These are phyloP conservation scores for Ustilago tritici DNA, from an alignment of 1,284 basidiomycete species.

Conservation along the genomic window DNA sequence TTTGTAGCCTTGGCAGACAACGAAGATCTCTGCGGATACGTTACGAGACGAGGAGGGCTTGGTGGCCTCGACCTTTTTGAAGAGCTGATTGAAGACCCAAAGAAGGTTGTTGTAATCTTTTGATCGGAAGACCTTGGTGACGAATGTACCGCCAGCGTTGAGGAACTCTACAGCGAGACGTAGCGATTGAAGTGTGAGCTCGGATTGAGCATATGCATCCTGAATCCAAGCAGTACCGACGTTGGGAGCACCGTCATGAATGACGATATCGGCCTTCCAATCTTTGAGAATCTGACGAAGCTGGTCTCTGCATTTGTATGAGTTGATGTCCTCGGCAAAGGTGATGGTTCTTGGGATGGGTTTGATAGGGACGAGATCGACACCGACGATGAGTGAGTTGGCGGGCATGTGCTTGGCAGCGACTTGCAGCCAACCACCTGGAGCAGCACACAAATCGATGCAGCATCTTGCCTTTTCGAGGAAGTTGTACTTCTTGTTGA, in stretches of 20 bases:
- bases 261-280: constrained; percentile 99
- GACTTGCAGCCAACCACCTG: constrained; percentile 99
- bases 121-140: constrained; percentile 98
- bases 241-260: constrained; percentile 99
- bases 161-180: constrained; percentile 98
- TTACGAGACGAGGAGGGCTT: constrained; percentile 98
- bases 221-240: constrained; percentile 99
- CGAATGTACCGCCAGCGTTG: constrained; percentile 86
- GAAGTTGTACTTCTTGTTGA: constrained; percentile 97
- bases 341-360: constrained; percentile 93
- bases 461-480: constrained; percentile 91
- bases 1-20: constrained; percentile 94
- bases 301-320: constrained; percentile 86
- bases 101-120: constrained; percentile 98
- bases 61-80: constrained; percentile 95
- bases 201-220: constrained; percentile 96
- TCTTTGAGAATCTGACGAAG: constrained; percentile 92
- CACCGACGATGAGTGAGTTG: constrained; percentile 94
- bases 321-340: constrained; percentile 95
- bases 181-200: constrained; percentile 94
- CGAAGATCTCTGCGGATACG: constrained; percentile 99
- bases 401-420: constrained; percentile 98
- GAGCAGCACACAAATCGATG: constrained; percentile 98
- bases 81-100: constrained; percentile 98
- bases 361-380: constrained; percentile 95